phyloP scores from a whole-genome alignment of 208 protist species.

The Crithidia sp. region DNA sequence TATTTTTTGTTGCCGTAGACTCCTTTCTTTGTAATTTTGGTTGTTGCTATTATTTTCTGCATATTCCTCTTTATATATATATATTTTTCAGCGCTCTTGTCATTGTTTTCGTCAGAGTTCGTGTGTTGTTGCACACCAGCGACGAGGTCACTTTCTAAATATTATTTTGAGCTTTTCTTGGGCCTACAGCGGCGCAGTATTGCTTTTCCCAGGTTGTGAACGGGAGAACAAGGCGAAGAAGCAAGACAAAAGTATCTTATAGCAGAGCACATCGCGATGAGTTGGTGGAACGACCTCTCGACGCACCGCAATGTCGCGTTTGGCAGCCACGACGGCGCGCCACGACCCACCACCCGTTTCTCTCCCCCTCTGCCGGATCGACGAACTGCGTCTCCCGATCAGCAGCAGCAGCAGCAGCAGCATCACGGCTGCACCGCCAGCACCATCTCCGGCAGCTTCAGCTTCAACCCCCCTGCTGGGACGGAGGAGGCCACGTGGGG shows the following conservation, averaged over 20 bases:
- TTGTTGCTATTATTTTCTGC: too few species aligned
- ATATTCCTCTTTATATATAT: not conserved
- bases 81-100: not conserved
- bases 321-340: constrained; percentile 5
- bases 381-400: not conserved
- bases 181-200: not conserved
- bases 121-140: too few species aligned
- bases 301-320: constrained; percentile 19
- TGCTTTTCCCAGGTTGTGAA: too few species aligned
- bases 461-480: not conserved
- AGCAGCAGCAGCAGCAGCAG: not conserved
- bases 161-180: not conserved
- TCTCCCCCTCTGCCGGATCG: constrained; percentile 4
- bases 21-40: too few species aligned
- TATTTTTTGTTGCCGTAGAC: too few species aligned
- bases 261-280: constrained; percentile 4
- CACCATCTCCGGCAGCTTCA: not conserved
- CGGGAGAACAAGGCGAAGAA: not conserved
- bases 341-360: not conserved
- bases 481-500: constrained; percentile 17
- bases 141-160: not conserved
- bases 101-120: not conserved
- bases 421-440: not conserved
- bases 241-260: not conserved
- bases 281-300: constrained; percentile 39